A percentile compares a stretch with the other conserved stretches of the same genome.
Conservation (phyloP, 1,139 yeast genomes). For the Nakaseomyces uthaithaninus region DNA sequence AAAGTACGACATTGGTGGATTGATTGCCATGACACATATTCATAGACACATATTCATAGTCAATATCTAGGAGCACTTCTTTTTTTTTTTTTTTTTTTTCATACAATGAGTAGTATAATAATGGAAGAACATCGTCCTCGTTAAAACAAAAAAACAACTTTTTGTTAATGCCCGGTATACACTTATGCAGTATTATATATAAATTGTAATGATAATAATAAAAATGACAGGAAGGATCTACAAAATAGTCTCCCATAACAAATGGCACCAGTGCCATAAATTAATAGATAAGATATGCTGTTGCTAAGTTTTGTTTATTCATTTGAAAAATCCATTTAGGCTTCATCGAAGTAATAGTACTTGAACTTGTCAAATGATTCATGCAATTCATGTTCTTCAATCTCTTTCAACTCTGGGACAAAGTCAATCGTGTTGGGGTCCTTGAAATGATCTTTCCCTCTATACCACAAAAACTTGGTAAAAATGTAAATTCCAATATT, state of each 20-base stretch:
- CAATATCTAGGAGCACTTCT: no score
- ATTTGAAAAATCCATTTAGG: background rate
- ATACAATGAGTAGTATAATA: background rate
- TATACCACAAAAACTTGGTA: constrained; percentile 46
- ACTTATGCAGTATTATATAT: background rate
- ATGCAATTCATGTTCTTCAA: constrained; percentile 45
- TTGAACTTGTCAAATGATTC: constrained; percentile 19
- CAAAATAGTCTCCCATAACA: background rate
- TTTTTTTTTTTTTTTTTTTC: background rate
- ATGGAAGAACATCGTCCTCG: no score
- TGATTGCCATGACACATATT: background rate
- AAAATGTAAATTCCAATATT: constrained; percentile 47
- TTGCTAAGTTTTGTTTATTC: background rate
- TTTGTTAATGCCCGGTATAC: background rate
- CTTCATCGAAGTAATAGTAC: constrained; percentile 14
- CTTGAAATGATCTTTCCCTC: constrained; percentile 41
- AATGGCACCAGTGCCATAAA: constrained; percentile 3
- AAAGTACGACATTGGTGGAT: constrained; percentile 25
- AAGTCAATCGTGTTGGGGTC: constrained; percentile 49
- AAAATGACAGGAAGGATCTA: background rate
- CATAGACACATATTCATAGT: no score
- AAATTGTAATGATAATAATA: background rate
- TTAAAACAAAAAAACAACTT: no score
- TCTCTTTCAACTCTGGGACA: constrained; percentile 45
- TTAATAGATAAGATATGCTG: background rate